These are phyloP conservation scores for Larix kaempferi DNA, from an alignment of 75 land plant genomes.

Conservation along the genomic window DNA sequence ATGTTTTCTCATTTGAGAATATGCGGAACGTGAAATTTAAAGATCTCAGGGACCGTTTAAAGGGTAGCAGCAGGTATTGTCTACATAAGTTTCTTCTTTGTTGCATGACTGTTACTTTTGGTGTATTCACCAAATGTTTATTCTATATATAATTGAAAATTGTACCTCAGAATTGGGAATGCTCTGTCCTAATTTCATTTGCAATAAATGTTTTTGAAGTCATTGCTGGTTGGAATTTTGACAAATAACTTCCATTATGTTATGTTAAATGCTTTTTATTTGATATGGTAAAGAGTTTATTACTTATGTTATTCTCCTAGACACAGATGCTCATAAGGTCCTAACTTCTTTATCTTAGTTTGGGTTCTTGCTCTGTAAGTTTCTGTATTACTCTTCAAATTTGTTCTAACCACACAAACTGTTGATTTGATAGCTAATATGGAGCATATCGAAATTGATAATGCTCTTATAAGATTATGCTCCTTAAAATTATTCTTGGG, in stretches of 20 bases:
- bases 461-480: too few relatives aligned
- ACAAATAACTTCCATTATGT: neutral
- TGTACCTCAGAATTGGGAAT: neutral
- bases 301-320: neutral
- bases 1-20: conserved; percentile 87
- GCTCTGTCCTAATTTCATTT: neutral
- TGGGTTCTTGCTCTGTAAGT: neutral
- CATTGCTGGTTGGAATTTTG: neutral
- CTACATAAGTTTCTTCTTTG: neutral
- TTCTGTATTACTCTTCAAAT: neutral
- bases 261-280: too few relatives aligned
- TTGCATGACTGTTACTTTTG: neutral
- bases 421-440: neutral
- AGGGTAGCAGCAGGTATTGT: conserved; percentile 61
- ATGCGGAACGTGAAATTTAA: conserved; percentile 92
- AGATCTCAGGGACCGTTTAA: conserved; percentile 80
- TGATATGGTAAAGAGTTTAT: neutral
- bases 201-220: neutral
- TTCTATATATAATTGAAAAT: neutral
- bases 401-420: neutral
- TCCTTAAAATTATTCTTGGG: too few relatives aligned
- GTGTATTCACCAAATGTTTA: neutral
- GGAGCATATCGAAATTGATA: too few relatives aligned
- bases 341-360: too few relatives aligned
- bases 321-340: neutral